phyloP scores from a whole-genome alignment of 106 monocot species.

The Agapanthus africanus region DNA sequence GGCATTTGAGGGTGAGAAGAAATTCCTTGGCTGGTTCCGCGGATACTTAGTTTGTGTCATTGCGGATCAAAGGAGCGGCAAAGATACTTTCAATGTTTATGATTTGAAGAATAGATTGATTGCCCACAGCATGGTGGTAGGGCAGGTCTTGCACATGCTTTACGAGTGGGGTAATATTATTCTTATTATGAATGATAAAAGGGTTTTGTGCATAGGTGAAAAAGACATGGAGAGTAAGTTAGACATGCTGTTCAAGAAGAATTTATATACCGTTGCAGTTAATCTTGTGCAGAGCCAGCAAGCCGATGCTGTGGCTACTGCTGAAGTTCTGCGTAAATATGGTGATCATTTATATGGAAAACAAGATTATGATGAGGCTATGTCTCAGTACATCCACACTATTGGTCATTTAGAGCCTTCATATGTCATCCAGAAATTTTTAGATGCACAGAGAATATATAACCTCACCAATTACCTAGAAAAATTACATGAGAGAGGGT shows the following conservation, averaged over 20 bases:
- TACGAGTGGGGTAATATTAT: conserved; percentile 93
- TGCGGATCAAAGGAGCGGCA: conserved; percentile 49
- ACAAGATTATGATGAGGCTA: conserved; percentile 93
- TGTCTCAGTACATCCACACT: conserved; percentile 90
- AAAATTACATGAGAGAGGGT: conserved; percentile 78
- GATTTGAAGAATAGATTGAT: conserved; percentile 90
- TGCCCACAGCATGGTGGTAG: conserved; percentile 80
- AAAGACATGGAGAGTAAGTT: conserved; percentile 99
- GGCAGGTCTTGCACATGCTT: conserved; percentile 82
- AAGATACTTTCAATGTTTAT: conserved; percentile 78
- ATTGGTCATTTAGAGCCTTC: conserved; percentile 96
- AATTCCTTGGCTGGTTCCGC: conserved; percentile 93
- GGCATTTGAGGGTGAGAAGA: conserved; percentile 97
- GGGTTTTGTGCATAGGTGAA: conserved; percentile 73
- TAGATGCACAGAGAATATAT: conserved; percentile 91
- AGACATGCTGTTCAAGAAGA: conserved; percentile 98
- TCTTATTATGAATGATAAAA: conserved; percentile 79
- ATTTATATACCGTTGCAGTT: conserved; percentile 90
- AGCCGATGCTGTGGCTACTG: conserved; percentile 88
- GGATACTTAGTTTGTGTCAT: conserved; percentile 85
- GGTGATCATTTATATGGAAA: conserved; percentile 92
- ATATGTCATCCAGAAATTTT: conserved; percentile 98
- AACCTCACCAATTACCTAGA: conserved; percentile 94
- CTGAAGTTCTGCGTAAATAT: conserved; percentile 94
- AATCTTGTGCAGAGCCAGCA: conserved; percentile 96